Evolutionary conservation across 495 filamentous ascomycete species (phyloP).

Genomic region (Aspergillus sparsus): DNA sequence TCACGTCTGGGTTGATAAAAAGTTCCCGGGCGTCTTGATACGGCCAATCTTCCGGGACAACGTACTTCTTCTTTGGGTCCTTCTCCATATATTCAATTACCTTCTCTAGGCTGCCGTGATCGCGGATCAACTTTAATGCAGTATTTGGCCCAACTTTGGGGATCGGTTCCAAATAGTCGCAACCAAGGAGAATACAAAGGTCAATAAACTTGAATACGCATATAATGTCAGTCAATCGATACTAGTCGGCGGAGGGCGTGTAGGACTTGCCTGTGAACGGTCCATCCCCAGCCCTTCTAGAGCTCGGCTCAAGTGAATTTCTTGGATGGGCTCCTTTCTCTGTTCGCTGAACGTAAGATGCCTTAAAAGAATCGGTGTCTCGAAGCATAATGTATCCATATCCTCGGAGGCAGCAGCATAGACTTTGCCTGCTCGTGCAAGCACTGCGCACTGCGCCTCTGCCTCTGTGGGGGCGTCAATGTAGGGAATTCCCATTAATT

Average conservation of each 20-base stretch:
- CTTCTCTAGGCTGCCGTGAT: constrained; percentile 82
- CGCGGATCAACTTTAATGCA: constrained; percentile 88
- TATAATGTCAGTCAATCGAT: constrained; percentile 6
- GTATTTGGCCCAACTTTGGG: constrained; percentile 90
- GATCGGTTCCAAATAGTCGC: constrained; percentile 95
- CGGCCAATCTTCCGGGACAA: constrained; percentile 89
- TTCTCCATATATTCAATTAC: constrained; percentile 76
- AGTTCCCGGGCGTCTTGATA: constrained; percentile 88
- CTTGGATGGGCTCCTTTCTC: constrained; percentile 94
- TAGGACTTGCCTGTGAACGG: constrained; percentile 63
- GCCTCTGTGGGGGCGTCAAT: constrained; percentile 96
- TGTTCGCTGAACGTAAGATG: constrained; percentile 97
- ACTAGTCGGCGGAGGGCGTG: background rate
- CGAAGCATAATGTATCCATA: constrained; percentile 98
- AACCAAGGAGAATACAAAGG: constrained; percentile 95
- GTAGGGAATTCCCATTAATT: constrained; percentile 93
- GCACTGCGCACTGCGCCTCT: constrained; percentile 90
- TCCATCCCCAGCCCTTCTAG: constrained; percentile 87
- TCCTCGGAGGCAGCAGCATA: constrained; percentile 96
- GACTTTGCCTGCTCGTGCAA: constrained; percentile 91
- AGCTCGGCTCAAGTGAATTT: constrained; percentile 83
- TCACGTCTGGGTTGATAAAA: constrained; percentile 87
- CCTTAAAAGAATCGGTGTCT: constrained; percentile 84
- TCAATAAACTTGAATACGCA: constrained; percentile 75
- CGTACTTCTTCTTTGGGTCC: constrained; percentile 76